Base-by-base conservation (phyloP, 2,329 filamentous ascomycete species). In the Verticillium isaacii region DNA sequence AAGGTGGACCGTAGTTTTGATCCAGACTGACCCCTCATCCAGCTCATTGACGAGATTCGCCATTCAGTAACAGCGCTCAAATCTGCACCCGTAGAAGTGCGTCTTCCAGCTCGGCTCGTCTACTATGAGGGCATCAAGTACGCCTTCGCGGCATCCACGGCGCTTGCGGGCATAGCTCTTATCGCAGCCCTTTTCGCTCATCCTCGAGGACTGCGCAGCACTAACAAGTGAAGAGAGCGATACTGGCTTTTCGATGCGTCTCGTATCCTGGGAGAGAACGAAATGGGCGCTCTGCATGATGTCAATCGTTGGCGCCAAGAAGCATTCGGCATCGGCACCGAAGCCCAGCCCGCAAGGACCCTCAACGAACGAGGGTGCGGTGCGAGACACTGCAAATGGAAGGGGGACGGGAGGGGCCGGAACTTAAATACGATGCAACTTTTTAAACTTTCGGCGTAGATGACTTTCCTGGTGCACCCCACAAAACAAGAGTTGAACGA, bases 1-100 rank as follows among this genome's bases (percentile, higher is more conserved):
- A 5, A 36, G 5, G 8, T 52, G 19, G 58, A 6, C 5, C 29
- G 5, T 4, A 6, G 15, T 17, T 32, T 32, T 19, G 29, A 19
- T 60, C 56, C n/a, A 62, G 64, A 64, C 64, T 68, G 12, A 65
- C 67, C 56, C 62, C 29, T 57, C 39, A 23, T 32, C 11, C 69
- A 89, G 85, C 73, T 88, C 37, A 84, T 89, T 56, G 80, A 87
- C 32, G 78, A 84, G 60, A 86, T 89, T 60, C 78, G 85, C 12
- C 87, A 89, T 66, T 88, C 85, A 0, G 81, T 88, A 3, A 79
- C 82, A 2, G 80, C 80, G 2, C 77, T 89, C 14, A 75, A 77
- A n/a, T 71, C 77, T 11, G 76, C 89, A 0, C 84, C 84, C 1
- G 79, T 80, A 0, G 83, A 87, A 11, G 70, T 86, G 19, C 85